Percentiles rank a stretch among this genome's conserved stretches.
Evolutionary conservation across 108 stramenopile genomes (phyloP).

Genomic region (Cyclostephanos tholiformis): DNA sequence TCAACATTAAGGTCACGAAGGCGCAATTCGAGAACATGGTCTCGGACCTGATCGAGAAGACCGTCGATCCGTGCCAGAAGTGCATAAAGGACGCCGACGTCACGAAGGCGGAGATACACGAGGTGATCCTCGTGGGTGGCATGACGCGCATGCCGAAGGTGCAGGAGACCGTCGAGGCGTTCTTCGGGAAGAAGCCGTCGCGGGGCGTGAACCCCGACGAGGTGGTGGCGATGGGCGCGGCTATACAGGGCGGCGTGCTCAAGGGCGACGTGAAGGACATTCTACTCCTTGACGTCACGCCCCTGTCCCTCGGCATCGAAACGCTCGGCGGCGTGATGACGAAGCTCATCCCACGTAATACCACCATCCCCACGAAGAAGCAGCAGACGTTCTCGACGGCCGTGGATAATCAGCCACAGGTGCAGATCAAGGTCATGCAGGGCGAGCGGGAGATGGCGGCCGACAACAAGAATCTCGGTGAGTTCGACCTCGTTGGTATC

Average conservation of each 20-base stretch:
- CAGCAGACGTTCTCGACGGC: constrained; percentile 98
- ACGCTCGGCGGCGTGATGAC: constrained; percentile 99
- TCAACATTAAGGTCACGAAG: constrained; percentile 92
- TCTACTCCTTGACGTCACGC: constrained; percentile 97
- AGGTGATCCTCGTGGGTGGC: constrained; percentile 99
- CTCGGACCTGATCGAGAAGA: constrained; percentile 87
- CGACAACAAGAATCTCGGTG: constrained; percentile 98
- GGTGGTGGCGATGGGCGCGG: constrained; percentile 99
- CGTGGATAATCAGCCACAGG: constrained; percentile 98
- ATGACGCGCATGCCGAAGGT: constrained; percentile 99
- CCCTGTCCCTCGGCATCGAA: constrained; percentile 98
- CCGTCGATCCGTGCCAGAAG: constrained; percentile 97
- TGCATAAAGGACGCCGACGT: constrained; percentile 96
- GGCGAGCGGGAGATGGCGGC: constrained; percentile 99
- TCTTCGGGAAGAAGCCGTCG: constrained; percentile 92
- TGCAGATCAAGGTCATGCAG: constrained; percentile 97
- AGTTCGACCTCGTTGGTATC: constrained; percentile 99
- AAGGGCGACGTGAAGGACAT: constrained; percentile 99
- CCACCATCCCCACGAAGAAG: constrained; percentile 99
- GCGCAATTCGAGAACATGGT: constrained; percentile 98
- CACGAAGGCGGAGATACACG: constrained; percentile 90
- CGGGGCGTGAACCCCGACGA: constrained; percentile 99
- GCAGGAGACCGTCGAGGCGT: constrained; percentile 94
- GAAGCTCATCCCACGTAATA: constrained; percentile 98
- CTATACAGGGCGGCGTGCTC: constrained; percentile 99